Evolutionary conservation across 192 early-diverging fungal species (phyloP).

Genomic region (Mortierella claussenii): DNA sequence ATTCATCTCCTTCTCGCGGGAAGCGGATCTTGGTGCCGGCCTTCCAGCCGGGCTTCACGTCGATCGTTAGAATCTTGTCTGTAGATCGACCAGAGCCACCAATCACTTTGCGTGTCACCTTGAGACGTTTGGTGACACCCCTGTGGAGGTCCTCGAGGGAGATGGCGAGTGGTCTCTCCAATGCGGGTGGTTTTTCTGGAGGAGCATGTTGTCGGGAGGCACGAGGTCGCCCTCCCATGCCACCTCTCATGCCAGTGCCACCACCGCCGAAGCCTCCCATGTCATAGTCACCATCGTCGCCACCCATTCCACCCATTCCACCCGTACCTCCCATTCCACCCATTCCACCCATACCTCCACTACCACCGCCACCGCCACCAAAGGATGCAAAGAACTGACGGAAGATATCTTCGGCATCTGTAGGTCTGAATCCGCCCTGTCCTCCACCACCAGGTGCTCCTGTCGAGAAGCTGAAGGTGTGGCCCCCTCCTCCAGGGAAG

Average conservation of each 20-base stretch:
- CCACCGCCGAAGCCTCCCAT: too few relatives aligned
- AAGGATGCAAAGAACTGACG: slow-evolving; percentile 80
- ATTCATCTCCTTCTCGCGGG: slow-evolving; percentile 88
- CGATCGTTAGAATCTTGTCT: slow-evolving; percentile 87
- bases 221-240: slow-evolving; percentile 48
- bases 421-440: slow-evolving; percentile 68
- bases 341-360: slow-evolving; percentile 59
- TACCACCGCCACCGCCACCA: slow-evolving; percentile 60
- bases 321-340: slow-evolving; percentile 59
- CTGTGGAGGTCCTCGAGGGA: slow-evolving; percentile 93
- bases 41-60: slow-evolving; percentile 96
- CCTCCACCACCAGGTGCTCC: slow-evolving; percentile 14
- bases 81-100: slow-evolving; percentile 54
- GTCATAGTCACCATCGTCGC: slow-evolving; percentile 31
- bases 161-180: slow-evolving; percentile 79
- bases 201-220: too few relatives aligned
- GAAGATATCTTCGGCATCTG: slow-evolving; percentile 93
- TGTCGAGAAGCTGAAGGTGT: slow-evolving; percentile 74
- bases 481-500: slow-evolving; percentile 68
- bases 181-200: slow-evolving; percentile 44
- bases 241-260: slow-evolving; percentile 51
- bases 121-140: slow-evolving; percentile 91
- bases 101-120: slow-evolving; percentile 81
- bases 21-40: slow-evolving; percentile 96
- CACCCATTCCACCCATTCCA: slow-evolving; percentile 30